phyloP scores from a whole-genome alignment of 352 stramenopile species.

The Phytophthora cactorum region DNA sequence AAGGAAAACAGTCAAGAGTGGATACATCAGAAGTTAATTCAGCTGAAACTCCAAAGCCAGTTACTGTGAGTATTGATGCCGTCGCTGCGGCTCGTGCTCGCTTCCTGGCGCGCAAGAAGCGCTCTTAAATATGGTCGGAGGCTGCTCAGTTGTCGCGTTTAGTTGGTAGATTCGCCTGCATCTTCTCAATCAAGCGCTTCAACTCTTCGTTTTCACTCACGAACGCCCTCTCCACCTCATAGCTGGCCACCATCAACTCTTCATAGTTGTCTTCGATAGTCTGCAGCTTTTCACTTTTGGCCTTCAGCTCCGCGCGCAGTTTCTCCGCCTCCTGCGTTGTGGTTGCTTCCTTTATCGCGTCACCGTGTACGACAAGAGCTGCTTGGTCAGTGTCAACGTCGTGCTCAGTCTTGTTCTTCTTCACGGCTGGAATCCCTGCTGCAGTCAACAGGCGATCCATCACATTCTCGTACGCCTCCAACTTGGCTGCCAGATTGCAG shows the following conservation, averaged over 20 bases:
- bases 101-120: conserved; percentile 51
- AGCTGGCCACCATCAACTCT: conserved; percentile 17
- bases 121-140: conserved; percentile 1
- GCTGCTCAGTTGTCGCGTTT: not conserved
- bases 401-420: too few species aligned
- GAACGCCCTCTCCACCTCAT: conserved; percentile 20
- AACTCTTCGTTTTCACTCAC: conserved; percentile 14
- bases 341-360: conserved; percentile 27
- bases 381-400: too few species aligned
- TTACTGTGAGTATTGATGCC: conserved; percentile 32
- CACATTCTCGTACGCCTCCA: conserved; percentile 16
- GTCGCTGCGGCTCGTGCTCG: conserved; percentile 50
- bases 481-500: conserved; percentile 2
- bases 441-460: conserved; percentile 12
- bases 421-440: not conserved
- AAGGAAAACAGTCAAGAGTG: not conserved
- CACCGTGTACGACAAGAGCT: too few species aligned
- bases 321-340: conserved; percentile 43
- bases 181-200: conserved; percentile 7
- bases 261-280: conserved; percentile 14
- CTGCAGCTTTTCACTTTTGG: conserved; percentile 51
- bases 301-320: conserved; percentile 65
- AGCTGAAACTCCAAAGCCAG: conserved; percentile 5
- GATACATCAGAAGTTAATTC: not conserved
- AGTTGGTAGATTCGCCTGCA: conserved; percentile 2